Conservation (phyloP, 1,284 basidiomycete genomes). For the Trametes polyzona region DNA sequence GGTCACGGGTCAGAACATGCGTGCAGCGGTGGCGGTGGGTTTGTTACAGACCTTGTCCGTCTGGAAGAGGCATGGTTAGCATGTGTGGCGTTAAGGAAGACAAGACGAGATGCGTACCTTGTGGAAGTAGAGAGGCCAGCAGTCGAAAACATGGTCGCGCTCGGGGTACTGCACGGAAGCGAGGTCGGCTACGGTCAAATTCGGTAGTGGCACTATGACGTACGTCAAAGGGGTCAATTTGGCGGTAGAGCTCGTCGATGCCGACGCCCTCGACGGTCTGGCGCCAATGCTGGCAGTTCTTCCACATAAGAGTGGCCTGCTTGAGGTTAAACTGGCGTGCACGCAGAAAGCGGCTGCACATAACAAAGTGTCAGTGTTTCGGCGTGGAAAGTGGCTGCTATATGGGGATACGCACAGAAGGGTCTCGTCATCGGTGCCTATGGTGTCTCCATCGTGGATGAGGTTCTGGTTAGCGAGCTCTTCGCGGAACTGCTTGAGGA, state of each 20-base stretch:
- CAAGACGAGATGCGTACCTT: conserved; percentile 47
- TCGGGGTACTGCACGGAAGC: conserved; percentile 58
- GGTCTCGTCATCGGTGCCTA: conserved; percentile 68
- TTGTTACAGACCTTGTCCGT: conserved; percentile 59
- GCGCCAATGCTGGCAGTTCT: conserved; percentile 63
- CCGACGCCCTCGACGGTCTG: conserved; percentile 57
- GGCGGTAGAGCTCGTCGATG: conserved; percentile 58
- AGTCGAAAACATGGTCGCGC: conserved; percentile 65
- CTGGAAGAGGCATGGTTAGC: conserved; percentile 34
- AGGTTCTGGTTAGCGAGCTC: conserved; percentile 54
- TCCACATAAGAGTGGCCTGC: conserved; percentile 60
- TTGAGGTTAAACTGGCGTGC: conserved; percentile 62
- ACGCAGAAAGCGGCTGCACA: conserved; percentile 64
- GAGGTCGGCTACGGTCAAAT: neutral
- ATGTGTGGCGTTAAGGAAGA: neutral
- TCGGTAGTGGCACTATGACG: conserved; percentile 29
- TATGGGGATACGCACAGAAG: conserved; percentile 43
- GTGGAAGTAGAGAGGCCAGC: conserved; percentile 77
- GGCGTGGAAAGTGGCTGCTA: neutral
- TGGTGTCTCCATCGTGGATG: conserved; percentile 60
- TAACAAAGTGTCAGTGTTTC: neutral
- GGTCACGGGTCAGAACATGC: neutral
- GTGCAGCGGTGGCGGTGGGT: neutral
- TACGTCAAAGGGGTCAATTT: conserved; percentile 66
- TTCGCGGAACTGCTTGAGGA: conserved; percentile 47